phyloP scores from a whole-genome alignment of 176 grass and related monocot species.

The Aegilops tauschii region DNA sequence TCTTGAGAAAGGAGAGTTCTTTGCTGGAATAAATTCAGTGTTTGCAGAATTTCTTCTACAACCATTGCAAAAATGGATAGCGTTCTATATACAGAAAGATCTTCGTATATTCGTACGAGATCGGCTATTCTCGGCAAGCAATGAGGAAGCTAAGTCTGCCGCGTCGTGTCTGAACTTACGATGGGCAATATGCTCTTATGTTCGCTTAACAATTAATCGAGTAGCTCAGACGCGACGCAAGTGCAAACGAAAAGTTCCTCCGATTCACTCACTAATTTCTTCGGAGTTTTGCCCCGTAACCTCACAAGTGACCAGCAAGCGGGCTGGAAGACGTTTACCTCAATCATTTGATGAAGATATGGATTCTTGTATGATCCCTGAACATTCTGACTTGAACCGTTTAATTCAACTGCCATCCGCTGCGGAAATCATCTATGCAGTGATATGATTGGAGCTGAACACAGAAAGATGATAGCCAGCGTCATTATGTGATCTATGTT shows the following conservation, averaged over 20 bases:
- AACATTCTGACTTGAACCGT: background rate
- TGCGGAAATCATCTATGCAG: background rate
- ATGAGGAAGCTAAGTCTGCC: background rate
- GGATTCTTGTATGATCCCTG: background rate
- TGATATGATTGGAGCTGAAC: background rate
- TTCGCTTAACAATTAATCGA: background rate
- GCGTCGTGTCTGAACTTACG: background rate
- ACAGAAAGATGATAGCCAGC: background rate
- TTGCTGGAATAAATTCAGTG: background rate
- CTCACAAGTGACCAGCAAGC: background rate
- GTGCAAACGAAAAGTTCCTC: background rate
- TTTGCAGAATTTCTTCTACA: background rate
- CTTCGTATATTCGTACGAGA: background rate
- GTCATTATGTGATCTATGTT: background rate
- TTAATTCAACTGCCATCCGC: background rate
- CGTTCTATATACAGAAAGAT: background rate
- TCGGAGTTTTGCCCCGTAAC: background rate
- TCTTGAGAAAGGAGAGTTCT: background rate
- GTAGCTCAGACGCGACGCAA: background rate
- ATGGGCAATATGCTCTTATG: background rate
- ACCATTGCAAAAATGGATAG: background rate
- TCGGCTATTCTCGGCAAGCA: background rate
- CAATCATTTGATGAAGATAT: conserved; percentile 14
- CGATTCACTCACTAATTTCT: background rate
- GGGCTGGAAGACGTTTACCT: background rate